A percentile compares a stretch with the other conserved stretches of the same genome.
These are phyloP conservation scores for Leucaena leucocephala DNA, from an alignment of 306 rosid genomes.

Conservation along the genomic window DNA sequence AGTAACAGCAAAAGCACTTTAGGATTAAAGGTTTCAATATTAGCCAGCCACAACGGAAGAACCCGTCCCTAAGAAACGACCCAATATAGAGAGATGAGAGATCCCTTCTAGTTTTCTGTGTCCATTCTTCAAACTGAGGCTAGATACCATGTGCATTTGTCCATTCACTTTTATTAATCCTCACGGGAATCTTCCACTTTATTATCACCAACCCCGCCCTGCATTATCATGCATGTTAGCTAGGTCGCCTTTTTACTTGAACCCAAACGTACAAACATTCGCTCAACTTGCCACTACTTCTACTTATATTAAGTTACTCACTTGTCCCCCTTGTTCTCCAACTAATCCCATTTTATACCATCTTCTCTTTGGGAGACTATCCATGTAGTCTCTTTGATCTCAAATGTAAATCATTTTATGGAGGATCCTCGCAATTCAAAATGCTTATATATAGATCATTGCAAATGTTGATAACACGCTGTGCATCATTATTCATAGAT, in stretches of 20 bases:
- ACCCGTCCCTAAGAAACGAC: conserved; percentile 3
- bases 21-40: conserved; percentile 31
- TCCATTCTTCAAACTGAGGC: conserved; percentile 35
- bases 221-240: conserved; percentile 32
- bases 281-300: conserved; percentile 6
- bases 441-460: too few relatives aligned
- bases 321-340: conserved; percentile 7
- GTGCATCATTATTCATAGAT: too few relatives aligned
- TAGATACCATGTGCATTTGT: conserved; percentile 51
- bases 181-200: conserved; percentile 57
- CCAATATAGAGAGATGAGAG: not conserved
- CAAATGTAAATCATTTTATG: not conserved
- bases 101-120: conserved; percentile 46
- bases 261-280: conserved; percentile 36
- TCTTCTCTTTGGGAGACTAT: not conserved
- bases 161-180: conserved; percentile 35
- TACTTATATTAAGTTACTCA: conserved; percentile 2
- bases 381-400: not conserved
- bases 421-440: not conserved
- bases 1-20: conserved; percentile 43
- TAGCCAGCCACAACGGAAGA: not conserved
- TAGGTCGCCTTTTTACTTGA: conserved; percentile 41
- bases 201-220: conserved; percentile 3
- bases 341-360: conserved; percentile 11
- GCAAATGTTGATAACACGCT: too few relatives aligned